Conservation (phyloP, 371 early-diverging fungal species). For the Mortierella sp. region DNA sequence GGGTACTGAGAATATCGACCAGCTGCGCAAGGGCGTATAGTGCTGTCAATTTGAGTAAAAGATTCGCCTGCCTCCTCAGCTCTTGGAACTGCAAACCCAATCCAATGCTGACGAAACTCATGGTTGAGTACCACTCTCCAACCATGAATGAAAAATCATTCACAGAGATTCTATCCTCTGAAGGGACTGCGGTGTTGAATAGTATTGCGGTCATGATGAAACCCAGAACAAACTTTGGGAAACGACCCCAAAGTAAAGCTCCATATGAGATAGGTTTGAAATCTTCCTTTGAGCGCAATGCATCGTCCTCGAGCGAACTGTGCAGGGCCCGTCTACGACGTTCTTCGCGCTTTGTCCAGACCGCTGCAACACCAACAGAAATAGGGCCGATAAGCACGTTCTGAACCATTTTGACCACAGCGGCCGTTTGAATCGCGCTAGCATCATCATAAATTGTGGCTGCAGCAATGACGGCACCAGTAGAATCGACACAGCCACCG, state of each 20-base stretch:
- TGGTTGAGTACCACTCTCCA: constrained; percentile 73
- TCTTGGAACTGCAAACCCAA: constrained; percentile 68
- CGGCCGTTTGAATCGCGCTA: constrained; percentile 67
- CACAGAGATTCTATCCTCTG: constrained; percentile 58
- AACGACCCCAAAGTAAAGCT: constrained; percentile 67
- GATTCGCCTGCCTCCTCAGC: constrained; percentile 63
- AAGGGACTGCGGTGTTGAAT: constrained; percentile 67
- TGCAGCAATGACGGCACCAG: constrained; percentile 78
- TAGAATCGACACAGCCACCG: constrained; percentile 75
- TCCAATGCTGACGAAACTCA: constrained; percentile 74
- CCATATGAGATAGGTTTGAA: constrained; percentile 48
- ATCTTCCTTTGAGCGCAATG: constrained; percentile 23
- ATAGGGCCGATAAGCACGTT: constrained; percentile 73
- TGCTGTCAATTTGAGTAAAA: constrained; percentile 65
- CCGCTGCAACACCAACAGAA: constrained; percentile 69
- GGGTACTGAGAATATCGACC: constrained; percentile 69
- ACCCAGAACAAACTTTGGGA: constrained; percentile 75
- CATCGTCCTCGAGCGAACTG: constrained; percentile 33
- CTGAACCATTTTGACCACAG: constrained; percentile 76
- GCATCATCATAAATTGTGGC: constrained; percentile 71
- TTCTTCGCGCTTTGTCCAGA: constrained; percentile 68
- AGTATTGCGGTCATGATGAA: constrained; percentile 70
- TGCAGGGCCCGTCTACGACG: constrained; percentile 37
- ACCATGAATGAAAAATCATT: constrained; percentile 70
- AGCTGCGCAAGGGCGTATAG: constrained; percentile 69